These are phyloP conservation scores for Fraxinus xanthoxyloides DNA, from an alignment of 305 asterid genomes.

Conservation along the genomic window DNA sequence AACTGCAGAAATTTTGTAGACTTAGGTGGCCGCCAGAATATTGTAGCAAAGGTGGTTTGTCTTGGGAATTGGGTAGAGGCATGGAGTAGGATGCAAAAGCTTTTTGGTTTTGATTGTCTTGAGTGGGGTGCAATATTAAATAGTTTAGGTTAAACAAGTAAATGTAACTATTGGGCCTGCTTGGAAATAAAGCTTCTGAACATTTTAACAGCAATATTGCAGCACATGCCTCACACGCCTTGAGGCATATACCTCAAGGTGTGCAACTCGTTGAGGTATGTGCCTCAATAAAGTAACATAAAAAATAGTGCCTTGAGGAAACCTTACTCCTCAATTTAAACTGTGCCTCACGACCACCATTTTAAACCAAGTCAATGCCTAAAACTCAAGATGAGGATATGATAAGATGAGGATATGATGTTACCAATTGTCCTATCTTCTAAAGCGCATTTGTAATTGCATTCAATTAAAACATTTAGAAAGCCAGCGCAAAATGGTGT, in stretches of 20 bases:
- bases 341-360: background rate
- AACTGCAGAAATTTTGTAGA: background rate
- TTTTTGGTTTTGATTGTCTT: background rate
- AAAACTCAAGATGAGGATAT: background rate
- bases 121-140: background rate
- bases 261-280: background rate
- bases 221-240: background rate
- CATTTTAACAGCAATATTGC: background rate
- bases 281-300: background rate
- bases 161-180: background rate
- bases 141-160: background rate
- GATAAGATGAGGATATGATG: background rate
- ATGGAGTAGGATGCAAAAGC: background rate
- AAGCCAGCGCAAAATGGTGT: background rate
- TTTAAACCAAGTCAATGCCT: background rate
- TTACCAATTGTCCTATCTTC: background rate
- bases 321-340: background rate
- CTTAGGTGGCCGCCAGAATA: background rate
- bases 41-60: background rate
- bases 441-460: background rate
- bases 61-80: background rate
- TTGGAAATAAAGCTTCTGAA: background rate
- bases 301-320: background rate
- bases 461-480: background rate
- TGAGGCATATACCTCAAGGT: background rate